Percentiles rank a stretch among this genome's conserved stretches.
These are phyloP conservation scores for Opeltia flavorubescens DNA, from an alignment of 495 filamentous ascomycete species.

Conservation along the genomic window DNA sequence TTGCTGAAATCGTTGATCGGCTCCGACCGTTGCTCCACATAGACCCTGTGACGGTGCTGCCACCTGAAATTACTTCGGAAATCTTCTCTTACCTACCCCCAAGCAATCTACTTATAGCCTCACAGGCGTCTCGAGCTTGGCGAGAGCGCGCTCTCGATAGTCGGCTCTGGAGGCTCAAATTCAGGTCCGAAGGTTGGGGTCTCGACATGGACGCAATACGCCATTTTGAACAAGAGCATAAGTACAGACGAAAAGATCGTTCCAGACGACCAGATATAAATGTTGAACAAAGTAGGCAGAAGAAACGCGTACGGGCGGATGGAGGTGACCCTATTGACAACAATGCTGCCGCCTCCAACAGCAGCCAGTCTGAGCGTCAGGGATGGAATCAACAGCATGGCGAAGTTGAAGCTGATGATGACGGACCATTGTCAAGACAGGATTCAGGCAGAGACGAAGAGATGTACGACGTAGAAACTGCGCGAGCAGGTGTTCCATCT, in stretches of 20 bases:
- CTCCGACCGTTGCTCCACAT: constrained; percentile 74
- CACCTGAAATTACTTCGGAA: constrained; percentile 75
- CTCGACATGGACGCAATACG: constrained; percentile 50
- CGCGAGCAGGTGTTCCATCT: not conserved
- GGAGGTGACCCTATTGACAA: constrained; percentile 15
- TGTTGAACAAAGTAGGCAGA: constrained; percentile 32
- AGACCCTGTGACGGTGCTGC: constrained; percentile 75
- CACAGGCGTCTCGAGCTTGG: constrained; percentile 69
- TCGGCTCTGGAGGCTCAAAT: constrained; percentile 73
- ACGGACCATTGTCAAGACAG: not conserved
- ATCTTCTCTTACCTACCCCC: constrained; percentile 77
- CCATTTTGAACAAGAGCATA: constrained; percentile 43
- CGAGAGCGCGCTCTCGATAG: constrained; percentile 67
- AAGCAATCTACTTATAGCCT: constrained; percentile 59
- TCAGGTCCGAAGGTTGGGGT: constrained; percentile 73
- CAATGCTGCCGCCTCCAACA: not conserved
- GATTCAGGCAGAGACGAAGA: constrained; percentile 1
- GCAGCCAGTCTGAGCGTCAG: constrained; percentile 1
- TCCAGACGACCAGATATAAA: constrained; percentile 31
- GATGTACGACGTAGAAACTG: not conserved
- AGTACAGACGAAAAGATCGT: constrained; percentile 30
- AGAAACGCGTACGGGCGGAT: constrained; percentile 34
- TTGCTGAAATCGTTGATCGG: constrained; percentile 63
- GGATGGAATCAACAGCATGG: constrained; percentile 26
- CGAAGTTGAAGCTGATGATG: constrained; percentile 26